phyloP scores from a whole-genome alignment of 1,284 basidiomycete species.

The Leccinum cinnamomeum region DNA sequence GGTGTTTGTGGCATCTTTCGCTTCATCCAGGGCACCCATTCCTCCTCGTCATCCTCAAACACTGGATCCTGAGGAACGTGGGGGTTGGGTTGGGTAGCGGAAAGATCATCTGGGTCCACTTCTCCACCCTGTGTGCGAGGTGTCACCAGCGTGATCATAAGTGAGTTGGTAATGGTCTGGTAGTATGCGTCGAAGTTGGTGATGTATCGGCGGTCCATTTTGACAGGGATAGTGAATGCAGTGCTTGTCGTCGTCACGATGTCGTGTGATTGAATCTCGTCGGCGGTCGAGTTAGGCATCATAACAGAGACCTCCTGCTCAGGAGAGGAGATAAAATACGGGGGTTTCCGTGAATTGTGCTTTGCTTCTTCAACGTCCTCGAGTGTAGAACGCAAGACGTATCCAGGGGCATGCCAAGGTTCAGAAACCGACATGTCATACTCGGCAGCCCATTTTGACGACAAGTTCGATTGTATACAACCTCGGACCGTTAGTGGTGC shows the following conservation, averaged over 20 bases:
- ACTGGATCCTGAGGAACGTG: not conserved
- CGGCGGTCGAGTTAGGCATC: conserved; percentile 9
- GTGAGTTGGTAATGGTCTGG: conserved; percentile 6
- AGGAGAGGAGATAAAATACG: not conserved
- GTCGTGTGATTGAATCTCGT: not conserved
- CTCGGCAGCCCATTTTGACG: conserved; percentile 9
- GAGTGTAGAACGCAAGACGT: not conserved
- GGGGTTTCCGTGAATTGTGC: too few species aligned
- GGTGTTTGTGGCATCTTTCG: not conserved
- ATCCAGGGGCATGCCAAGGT: not conserved
- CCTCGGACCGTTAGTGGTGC: not conserved
- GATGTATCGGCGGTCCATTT: conserved; percentile 1
- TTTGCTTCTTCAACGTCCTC: not conserved
- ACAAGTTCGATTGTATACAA: not conserved
- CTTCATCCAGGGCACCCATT: conserved; percentile 11
- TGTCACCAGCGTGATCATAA: not conserved
- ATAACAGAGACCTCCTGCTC: not conserved
- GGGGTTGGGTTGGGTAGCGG: not conserved
- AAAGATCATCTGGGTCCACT: not conserved
- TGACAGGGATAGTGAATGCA: conserved; percentile 1
- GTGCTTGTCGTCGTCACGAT: conserved; percentile 9
- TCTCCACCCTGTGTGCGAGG: not conserved
- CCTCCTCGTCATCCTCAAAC: conserved; percentile 9
- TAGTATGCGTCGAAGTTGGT: conserved; percentile 11
- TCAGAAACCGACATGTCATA: not conserved